phyloP scores from a whole-genome alignment of 2,329 filamentous ascomycete genomes.

The Thelonectria olida region DNA sequence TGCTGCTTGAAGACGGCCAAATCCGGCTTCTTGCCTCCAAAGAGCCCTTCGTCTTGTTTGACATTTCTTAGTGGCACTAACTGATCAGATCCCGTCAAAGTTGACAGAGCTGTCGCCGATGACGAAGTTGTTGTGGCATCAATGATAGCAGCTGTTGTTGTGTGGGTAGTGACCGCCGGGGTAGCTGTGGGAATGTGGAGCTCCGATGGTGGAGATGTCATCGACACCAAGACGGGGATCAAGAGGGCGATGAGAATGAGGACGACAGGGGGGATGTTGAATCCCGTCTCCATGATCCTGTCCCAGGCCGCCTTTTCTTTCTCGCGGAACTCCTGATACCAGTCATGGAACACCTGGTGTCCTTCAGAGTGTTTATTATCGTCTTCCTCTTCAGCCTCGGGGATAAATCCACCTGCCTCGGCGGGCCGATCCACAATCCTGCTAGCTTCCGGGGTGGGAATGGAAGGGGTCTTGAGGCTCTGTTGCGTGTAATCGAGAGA shows the following conservation, averaged over 20 bases:
- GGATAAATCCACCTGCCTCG: slow-evolving; percentile 10
- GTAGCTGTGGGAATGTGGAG: slow-evolving; percentile 39
- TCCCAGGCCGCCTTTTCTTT: slow-evolving; percentile 19
- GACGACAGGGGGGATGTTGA: slow-evolving; percentile 37
- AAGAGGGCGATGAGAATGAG: slow-evolving; percentile 35
- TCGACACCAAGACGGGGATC: slow-evolving; percentile 40
- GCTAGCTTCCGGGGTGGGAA: slow-evolving; percentile 48
- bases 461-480: slow-evolving; percentile 55
- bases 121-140: slow-evolving; percentile 32
- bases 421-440: slow-evolving; percentile 36
- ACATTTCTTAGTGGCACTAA: slow-evolving; percentile 44
- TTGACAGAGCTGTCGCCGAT: slow-evolving; percentile 33
- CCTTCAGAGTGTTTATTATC: slow-evolving; percentile 20
- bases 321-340: slow-evolving; percentile 27
- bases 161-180: slow-evolving; percentile 36
- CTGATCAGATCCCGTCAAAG: too few species aligned
- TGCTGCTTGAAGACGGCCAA: slow-evolving; percentile 47
- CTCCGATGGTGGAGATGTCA: slow-evolving; percentile 32
- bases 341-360: slow-evolving; percentile 21
- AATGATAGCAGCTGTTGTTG: slow-evolving; percentile 31
- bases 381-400: slow-evolving; percentile 12
- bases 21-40: slow-evolving; percentile 44
- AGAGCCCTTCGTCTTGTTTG: slow-evolving; percentile 46
- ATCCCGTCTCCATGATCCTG: slow-evolving; percentile 26
- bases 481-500: slow-evolving; percentile 62